phyloP scores from a whole-genome alignment of 139 green algal genomes.

The Chlorella sorokiniana region DNA sequence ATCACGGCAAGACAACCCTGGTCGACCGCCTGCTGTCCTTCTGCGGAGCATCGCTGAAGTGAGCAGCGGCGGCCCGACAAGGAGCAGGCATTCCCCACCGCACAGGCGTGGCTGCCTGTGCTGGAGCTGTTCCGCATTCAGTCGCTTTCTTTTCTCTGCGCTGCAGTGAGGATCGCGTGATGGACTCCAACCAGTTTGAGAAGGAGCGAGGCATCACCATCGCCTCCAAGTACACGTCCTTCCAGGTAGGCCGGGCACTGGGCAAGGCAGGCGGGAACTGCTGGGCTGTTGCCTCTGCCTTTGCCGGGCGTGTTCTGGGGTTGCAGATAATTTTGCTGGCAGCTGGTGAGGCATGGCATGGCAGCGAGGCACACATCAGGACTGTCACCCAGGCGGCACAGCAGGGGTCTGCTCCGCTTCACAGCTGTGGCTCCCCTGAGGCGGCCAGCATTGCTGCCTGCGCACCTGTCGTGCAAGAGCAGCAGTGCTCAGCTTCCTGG shows the following conservation, averaged over 20 bases:
- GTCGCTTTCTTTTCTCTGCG: background rate
- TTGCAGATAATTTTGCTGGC: too few species aligned
- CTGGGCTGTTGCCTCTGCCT: too few species aligned
- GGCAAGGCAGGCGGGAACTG: too few species aligned
- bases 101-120: background rate
- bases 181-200: slow-evolving; percentile 87
- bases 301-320: too few species aligned
- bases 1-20: slow-evolving; percentile 94
- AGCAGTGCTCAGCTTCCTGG: background rate
- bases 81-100: background rate
- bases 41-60: slow-evolving; percentile 43
- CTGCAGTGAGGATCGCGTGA: slow-evolving; percentile 58
- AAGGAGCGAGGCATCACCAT: slow-evolving; percentile 91
- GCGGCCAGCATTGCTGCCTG: too few species aligned
- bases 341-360: too few species aligned
- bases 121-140: background rate
- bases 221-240: slow-evolving; percentile 79
- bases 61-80: background rate
- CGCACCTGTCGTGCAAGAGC: background rate
- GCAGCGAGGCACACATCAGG: too few species aligned
- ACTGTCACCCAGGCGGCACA: too few species aligned
- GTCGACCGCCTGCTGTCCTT: slow-evolving; percentile 75
- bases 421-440: too few species aligned
- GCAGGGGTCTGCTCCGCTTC: too few species aligned
- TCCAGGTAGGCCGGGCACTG: slow-evolving; percentile 7